These are phyloP conservation scores for Dunaliella primolecta DNA, from an alignment of 139 green algal species.

Conservation along the genomic window DNA sequence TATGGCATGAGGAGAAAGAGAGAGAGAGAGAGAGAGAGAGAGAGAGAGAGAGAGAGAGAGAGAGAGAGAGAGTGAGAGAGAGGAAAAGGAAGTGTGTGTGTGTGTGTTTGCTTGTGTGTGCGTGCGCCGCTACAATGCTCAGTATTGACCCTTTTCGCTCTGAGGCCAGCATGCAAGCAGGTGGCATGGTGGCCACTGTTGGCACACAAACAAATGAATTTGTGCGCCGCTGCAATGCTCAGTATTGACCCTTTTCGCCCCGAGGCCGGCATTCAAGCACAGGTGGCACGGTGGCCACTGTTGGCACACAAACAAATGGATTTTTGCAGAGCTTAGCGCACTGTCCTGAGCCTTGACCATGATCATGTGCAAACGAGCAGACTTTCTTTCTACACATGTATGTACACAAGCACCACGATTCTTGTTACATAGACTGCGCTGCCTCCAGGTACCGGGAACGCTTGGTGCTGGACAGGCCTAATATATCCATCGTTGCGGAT, in stretches of 20 bases:
- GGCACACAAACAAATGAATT: too few relatives aligned
- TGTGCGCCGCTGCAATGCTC: background rate
- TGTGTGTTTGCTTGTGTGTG: background rate
- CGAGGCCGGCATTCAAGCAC: background rate
- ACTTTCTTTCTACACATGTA: background rate
- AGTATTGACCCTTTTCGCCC: background rate
- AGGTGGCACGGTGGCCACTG: background rate
- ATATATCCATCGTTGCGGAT: conserved; percentile 1
- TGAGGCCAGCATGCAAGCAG: background rate
- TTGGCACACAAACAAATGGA: too few relatives aligned
- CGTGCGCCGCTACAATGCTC: background rate
- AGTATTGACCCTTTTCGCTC: background rate
- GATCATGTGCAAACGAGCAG: background rate
- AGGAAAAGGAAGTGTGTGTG: background rate
- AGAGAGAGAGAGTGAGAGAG: too few relatives aligned
- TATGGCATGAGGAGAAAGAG: too few relatives aligned
- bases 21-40: too few relatives aligned
- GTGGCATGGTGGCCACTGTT: background rate
- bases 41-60: too few relatives aligned
- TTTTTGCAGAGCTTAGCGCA: background rate
- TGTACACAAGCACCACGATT: too few relatives aligned
- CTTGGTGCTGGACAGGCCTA: conserved; percentile 4
- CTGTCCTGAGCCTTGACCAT: background rate
- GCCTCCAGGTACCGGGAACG: conserved; percentile 28
- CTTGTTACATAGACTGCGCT: too few relatives aligned